Evolutionary conservation across 1,284 basidiomycete genomes (phyloP).

Genomic region (Tetrapyrgos nigripes): DNA sequence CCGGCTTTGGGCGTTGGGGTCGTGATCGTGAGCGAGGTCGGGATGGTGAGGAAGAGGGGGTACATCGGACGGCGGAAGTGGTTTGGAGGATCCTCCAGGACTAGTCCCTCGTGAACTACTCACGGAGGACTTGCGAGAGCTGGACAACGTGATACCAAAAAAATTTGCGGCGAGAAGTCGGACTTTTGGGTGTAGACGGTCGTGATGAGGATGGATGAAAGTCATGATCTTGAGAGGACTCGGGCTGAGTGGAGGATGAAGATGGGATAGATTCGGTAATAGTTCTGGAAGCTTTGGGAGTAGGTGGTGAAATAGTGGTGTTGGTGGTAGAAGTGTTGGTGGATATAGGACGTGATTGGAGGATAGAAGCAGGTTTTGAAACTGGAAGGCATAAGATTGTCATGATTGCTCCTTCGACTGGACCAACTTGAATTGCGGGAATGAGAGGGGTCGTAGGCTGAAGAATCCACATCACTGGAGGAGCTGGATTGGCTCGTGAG

Average conservation of each 20-base stretch:
- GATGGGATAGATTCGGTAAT: slow-evolving; percentile 30
- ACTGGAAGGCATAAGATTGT: slow-evolving; percentile 18
- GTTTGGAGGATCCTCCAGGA: slow-evolving; percentile 6
- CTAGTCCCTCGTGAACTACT: slow-evolving; percentile 15
- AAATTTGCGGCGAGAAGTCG: slow-evolving; percentile 45
- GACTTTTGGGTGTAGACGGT: slow-evolving; percentile 36
- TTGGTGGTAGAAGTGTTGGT: slow-evolving; percentile 65
- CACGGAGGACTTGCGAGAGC: slow-evolving; percentile 29
- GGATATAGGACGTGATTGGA: slow-evolving; percentile 68
- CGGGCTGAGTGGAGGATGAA: slow-evolving; percentile 13
- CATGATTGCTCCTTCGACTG: slow-evolving; percentile 14
- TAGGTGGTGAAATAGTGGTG: slow-evolving; percentile 59
- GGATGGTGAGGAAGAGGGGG: slow-evolving; percentile 9
- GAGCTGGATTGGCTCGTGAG: slow-evolving; percentile 46
- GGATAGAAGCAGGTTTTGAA: slow-evolving; percentile 55
- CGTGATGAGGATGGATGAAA: slow-evolving; percentile 23
- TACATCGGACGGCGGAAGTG: slow-evolving; percentile 5
- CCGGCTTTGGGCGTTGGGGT: slow-evolving; percentile 3
- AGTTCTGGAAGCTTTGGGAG: slow-evolving; percentile 46
- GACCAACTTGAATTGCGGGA: slow-evolving; percentile 25
- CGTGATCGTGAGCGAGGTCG: neutral
- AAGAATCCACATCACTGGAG: slow-evolving; percentile 21
- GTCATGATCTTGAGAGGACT: slow-evolving; percentile 2
- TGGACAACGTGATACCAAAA: slow-evolving; percentile 54
- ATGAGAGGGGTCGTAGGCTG: slow-evolving; percentile 15